These are phyloP conservation scores for Cercospora nicotianae DNA, from an alignment of 2,329 filamentous ascomycete species.

Conservation along the genomic window DNA sequence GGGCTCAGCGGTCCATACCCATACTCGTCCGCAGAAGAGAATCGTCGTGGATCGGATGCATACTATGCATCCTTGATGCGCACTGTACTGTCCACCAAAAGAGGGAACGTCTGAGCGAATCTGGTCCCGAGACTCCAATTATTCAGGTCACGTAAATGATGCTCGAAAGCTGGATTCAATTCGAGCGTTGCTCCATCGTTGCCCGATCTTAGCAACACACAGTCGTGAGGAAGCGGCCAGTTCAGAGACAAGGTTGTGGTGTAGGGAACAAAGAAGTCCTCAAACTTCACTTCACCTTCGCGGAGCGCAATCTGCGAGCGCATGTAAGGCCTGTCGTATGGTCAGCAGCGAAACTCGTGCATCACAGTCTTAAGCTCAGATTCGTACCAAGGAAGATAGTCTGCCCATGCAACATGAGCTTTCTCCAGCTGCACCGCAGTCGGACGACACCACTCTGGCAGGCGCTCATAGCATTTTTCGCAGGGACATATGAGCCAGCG, in stretches of 20 bases:
- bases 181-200: conserved; percentile 57
- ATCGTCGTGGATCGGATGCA: not conserved
- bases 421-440: conserved; percentile 64
- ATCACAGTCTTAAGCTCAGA: not conserved
- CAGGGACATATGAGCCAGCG: conserved; percentile 79
- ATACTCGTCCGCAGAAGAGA: not conserved
- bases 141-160: conserved; percentile 69
- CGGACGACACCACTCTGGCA: conserved; percentile 73
- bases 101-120: conserved; percentile 35
- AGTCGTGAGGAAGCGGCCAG: conserved; percentile 77
- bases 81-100: conserved; percentile 34
- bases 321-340: conserved; percentile 60
- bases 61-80: conserved; percentile 29
- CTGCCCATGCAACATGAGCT: conserved; percentile 77
- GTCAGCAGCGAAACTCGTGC: not conserved
- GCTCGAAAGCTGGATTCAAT: conserved; percentile 85
- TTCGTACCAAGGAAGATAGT: conserved; percentile 69
- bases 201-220: conserved; percentile 56
- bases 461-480: conserved; percentile 72
- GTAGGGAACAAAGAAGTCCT: conserved; percentile 81
- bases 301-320: conserved; percentile 60
- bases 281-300: conserved; percentile 56
- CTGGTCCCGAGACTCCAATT: conserved; percentile 78
- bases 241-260: conserved; percentile 74
- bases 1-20: not conserved